phyloP scores from a whole-genome alignment of 352 stramenopile genomes.

The Aphanomyces stellatus region DNA sequence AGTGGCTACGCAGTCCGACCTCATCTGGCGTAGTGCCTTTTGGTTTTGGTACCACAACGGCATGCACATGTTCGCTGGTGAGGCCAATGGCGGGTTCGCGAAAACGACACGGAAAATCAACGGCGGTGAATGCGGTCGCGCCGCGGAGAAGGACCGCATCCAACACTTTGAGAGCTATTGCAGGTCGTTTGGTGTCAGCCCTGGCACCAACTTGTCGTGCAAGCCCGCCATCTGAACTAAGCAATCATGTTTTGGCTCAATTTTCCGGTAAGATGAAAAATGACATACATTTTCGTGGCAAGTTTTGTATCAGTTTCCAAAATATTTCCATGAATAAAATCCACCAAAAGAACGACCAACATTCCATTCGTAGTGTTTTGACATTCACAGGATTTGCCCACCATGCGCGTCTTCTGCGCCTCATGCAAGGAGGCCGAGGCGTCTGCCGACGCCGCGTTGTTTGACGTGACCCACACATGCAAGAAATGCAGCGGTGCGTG shows the following conservation, averaged over 20 bases:
- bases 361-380: not conserved
- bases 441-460: not conserved
- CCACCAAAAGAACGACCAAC: too few species aligned
- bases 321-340: too few species aligned
- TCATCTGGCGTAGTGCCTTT: slow-evolving; percentile 2
- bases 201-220: slow-evolving; percentile 10
- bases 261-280: not conserved
- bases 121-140: not conserved
- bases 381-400: not conserved
- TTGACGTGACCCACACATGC: slow-evolving; percentile 22
- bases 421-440: slow-evolving; percentile 18
- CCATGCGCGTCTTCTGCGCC: slow-evolving; percentile 25
- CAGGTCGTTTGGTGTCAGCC: not conserved
- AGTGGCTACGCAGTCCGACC: not conserved
- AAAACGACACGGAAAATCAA: slow-evolving; percentile 5
- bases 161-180: not conserved
- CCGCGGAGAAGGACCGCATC: not conserved
- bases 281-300: not conserved
- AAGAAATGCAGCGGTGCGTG: slow-evolving; percentile 33
- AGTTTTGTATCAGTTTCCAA: not conserved
- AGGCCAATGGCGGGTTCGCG: not conserved
- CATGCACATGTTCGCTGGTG: not conserved
- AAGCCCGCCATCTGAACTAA: too few species aligned
- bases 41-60: slow-evolving; percentile 1
- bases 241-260: not conserved